Evolutionary conservation across 441 rosid species (phyloP).

Genomic region (Aleurites moluccanus): DNA sequence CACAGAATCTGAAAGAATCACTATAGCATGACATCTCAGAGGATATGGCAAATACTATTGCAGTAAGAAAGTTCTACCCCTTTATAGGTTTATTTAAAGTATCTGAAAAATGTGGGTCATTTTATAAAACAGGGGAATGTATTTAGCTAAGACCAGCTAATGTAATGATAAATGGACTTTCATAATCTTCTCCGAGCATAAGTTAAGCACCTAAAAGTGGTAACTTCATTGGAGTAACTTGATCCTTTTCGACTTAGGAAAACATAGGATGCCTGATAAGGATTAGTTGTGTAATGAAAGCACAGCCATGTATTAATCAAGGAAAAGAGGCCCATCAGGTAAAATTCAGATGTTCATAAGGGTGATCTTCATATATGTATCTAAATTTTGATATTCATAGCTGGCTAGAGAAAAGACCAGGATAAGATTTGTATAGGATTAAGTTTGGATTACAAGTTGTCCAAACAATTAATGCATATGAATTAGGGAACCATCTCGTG

Average conservation of each 20-base stretch:
- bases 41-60: not conserved
- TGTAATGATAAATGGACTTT: not conserved
- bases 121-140: not conserved
- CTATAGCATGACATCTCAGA: not conserved
- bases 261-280: not conserved
- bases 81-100: not conserved
- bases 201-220: not conserved
- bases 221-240: not conserved
- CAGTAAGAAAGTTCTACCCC: not conserved
- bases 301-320: not conserved
- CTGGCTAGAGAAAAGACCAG: not conserved
- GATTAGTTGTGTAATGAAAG: not conserved
- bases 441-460: slow-evolving; percentile 8
- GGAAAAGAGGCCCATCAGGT: not conserved
- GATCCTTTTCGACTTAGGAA: not conserved
- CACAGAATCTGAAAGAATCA: not conserved
- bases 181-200: not conserved
- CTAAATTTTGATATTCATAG: not conserved
- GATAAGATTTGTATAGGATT: not conserved
- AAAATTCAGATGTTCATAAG: not conserved
- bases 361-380: too few relatives aligned
- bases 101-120: not conserved
- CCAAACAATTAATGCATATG: not conserved
- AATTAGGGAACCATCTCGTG: not conserved
- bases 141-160: not conserved